Conservation (phyloP, 2,329 filamentous ascomycete genomes). For the Fusarium tupiense region DNA sequence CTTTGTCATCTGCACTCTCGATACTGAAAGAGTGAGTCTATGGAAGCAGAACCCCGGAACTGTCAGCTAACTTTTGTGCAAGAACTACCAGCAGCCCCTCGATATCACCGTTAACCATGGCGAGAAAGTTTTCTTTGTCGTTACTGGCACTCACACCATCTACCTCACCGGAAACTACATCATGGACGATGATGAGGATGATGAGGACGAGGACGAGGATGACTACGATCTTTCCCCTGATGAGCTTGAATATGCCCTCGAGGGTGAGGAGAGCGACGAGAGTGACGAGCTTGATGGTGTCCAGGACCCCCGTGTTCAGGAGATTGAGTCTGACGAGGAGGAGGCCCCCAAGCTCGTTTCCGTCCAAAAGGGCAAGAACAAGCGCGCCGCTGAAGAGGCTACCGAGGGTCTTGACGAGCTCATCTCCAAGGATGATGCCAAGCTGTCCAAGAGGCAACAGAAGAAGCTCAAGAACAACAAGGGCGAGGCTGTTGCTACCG, state of each 20-base stretch:
- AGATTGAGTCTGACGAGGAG: conserved; percentile 80
- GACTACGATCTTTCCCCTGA: conserved; percentile 86
- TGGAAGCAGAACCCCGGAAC: not conserved
- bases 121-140: conserved; percentile 92
- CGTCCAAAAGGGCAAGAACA: conserved; percentile 84
- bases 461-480: conserved; percentile 99
- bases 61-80: conserved; percentile 41
- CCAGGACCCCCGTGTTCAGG: conserved; percentile 82
- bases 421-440: conserved; percentile 81
- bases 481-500: conserved; percentile 78
- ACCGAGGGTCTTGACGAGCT: conserved; percentile 80
- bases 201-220: conserved; percentile 72
- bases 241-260: conserved; percentile 78
- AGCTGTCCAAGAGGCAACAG: conserved; percentile 93
- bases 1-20: conserved; percentile 94
- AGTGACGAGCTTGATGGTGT: conserved; percentile 82
- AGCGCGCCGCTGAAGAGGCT: conserved; percentile 83
- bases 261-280: conserved; percentile 77
- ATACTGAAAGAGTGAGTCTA: conserved; percentile 82
- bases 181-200: conserved; percentile 73
- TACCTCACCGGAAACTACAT: conserved; percentile 98
- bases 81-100: conserved; percentile 95
- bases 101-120: conserved; percentile 91
- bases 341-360: conserved; percentile 71
- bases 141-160: conserved; percentile 87